Conservation (phyloP, 228 moss, liverwort and hornwort species). For the Sphagnum fallax region DNA sequence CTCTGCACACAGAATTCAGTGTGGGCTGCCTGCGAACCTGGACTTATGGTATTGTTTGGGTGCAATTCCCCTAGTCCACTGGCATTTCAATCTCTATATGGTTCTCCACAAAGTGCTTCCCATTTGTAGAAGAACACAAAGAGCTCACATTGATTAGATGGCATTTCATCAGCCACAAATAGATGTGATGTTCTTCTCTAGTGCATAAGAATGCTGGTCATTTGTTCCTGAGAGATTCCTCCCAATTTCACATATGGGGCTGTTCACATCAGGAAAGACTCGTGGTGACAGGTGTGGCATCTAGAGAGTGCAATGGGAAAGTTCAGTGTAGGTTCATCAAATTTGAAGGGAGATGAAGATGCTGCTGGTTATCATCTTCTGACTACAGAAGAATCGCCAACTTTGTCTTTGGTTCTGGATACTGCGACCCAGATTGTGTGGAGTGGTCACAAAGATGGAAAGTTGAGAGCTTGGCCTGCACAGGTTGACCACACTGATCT, state of each 20-base stretch:
- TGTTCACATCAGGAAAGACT: no score
- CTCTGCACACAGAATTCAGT: conserved; percentile 21
- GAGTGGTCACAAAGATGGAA: conserved; percentile 55
- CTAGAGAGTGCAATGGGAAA: conserved; percentile 21
- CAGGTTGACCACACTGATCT: conserved; percentile 1
- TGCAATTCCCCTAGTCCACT: no score
- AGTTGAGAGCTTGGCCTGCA: conserved; percentile 29
- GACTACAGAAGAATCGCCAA: conserved; percentile 30
- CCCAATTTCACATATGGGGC: no score
- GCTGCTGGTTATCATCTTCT: conserved; percentile 33
- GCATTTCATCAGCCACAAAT: no score
- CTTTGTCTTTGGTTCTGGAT: conserved; percentile 29
- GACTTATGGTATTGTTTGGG: conserved; percentile 3
- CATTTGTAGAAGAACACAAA: no score
- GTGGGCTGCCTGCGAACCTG: conserved; percentile 39
- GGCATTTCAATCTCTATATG: no score
- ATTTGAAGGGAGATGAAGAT: conserved; percentile 41
- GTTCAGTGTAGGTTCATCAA: conserved; percentile 15
- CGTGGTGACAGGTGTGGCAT: conserved; percentile 27
- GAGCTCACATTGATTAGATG: no score
- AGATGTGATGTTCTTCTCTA: no score
- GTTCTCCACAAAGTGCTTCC: no score
- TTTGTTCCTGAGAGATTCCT: no score
- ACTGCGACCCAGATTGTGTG: conserved; percentile 32
- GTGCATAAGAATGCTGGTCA: no score